Evolutionary conservation across 225 moss, liverwort and hornwort species (phyloP).

Genomic region (Polytrichum commune): DNA sequence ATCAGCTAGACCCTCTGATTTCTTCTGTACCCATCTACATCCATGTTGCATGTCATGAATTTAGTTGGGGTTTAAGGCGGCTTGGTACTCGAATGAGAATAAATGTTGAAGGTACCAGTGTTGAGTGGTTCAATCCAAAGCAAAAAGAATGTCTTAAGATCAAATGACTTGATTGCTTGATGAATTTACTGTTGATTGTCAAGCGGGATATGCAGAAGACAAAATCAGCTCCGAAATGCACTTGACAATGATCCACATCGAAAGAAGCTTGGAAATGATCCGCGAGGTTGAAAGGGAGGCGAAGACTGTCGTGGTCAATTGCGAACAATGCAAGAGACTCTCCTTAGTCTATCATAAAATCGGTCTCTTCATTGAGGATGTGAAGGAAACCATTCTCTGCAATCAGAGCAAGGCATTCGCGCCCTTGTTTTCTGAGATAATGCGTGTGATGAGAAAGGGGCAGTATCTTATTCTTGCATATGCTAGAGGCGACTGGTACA

Average conservation of each 20-base stretch:
- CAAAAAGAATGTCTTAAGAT: background rate
- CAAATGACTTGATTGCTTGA: background rate
- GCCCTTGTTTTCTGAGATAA: constrained; percentile 1
- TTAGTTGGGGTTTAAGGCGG: background rate
- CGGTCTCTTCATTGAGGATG: constrained; percentile 1
- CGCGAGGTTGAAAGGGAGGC: background rate
- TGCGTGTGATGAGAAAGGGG: constrained; percentile 1
- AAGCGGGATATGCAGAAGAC: background rate
- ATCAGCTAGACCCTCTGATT: background rate
- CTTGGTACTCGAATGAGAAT: background rate
- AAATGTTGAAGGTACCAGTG: background rate
- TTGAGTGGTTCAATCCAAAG: background rate
- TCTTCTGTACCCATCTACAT: background rate
- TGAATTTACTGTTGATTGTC: background rate
- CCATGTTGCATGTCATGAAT: background rate
- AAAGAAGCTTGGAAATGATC: background rate
- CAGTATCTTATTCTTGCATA: background rate
- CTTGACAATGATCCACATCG: background rate
- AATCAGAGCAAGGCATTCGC: background rate
- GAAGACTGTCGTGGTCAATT: background rate
- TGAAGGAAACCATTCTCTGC: background rate
- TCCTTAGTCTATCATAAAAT: background rate
- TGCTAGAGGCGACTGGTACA: background rate
- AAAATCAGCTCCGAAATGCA: too few species aligned
- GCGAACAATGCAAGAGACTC: background rate